phyloP scores from a whole-genome alignment of 108 stramenopile genomes.

The Cyclotella choctawhatcheeana region DNA sequence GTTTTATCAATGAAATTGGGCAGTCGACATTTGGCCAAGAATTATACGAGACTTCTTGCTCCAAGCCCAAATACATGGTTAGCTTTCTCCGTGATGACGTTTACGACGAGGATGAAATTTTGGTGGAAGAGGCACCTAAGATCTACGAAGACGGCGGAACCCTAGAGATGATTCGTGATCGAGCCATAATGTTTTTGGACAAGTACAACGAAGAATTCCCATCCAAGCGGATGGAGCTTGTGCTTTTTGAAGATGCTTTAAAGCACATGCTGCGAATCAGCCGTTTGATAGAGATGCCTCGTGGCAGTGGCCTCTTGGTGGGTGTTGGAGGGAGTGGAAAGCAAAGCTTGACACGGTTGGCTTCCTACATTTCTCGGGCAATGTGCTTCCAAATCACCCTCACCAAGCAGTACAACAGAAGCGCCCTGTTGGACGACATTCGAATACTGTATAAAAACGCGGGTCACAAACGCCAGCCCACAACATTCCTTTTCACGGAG shows the following conservation, averaged over 20 bases:
- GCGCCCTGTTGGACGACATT: conserved; percentile 84
- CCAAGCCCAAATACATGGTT: conserved; percentile 76
- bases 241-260: conserved; percentile 91
- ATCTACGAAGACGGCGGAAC: conserved; percentile 90
- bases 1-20: conserved; percentile 62
- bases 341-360: conserved; percentile 85
- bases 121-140: conserved; percentile 87
- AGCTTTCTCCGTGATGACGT: conserved; percentile 90
- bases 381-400: conserved; percentile 92
- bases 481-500: conserved; percentile 92
- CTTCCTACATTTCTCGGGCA: conserved; percentile 82
- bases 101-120: conserved; percentile 83
- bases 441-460: conserved; percentile 84
- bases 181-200: conserved; percentile 74
- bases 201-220: conserved; percentile 88
- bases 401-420: conserved; percentile 87
- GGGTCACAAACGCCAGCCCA: conserved; percentile 80
- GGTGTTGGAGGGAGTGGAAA: conserved; percentile 94
- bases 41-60: conserved; percentile 35
- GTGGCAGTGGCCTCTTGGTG: conserved; percentile 86
- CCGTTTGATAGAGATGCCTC: conserved; percentile 88
- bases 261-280: conserved; percentile 86
- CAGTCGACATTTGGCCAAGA: conserved; percentile 60
- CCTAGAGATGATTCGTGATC: conserved; percentile 71
- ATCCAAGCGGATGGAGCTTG: conserved; percentile 85